Evolutionary conservation across 2,329 filamentous ascomycete genomes (phyloP).

Genomic region (Ceratocystis huliohia): DNA sequence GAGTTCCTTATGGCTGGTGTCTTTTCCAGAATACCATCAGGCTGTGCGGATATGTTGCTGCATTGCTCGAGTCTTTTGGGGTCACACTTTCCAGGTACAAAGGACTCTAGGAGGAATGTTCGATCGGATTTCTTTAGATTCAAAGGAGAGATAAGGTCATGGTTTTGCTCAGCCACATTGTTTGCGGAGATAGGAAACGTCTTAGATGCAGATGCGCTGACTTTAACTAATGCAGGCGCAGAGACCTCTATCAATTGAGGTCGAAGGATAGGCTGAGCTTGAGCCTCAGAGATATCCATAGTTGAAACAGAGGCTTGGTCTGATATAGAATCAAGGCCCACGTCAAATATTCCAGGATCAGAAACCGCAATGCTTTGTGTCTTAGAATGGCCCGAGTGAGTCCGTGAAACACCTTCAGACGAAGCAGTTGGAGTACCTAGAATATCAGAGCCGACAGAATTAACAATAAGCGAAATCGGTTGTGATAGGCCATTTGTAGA

Average conservation of each 20-base stretch:
- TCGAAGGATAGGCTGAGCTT: slow-evolving; percentile 23
- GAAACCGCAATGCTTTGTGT: neutral
- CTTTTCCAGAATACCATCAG: neutral
- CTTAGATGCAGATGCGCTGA: neutral
- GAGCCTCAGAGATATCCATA: slow-evolving; percentile 23
- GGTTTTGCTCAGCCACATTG: neutral
- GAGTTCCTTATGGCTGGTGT: neutral
- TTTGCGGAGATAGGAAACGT: neutral
- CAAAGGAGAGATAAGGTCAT: neutral
- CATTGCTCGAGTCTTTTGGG: neutral
- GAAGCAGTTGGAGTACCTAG: neutral
- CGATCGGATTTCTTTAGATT: neutral
- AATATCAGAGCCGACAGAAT: neutral
- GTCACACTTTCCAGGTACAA: neutral
- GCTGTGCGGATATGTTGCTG: neutral
- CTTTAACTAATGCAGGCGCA: neutral
- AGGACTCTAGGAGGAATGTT: neutral
- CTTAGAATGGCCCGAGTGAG: neutral
- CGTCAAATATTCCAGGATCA: neutral
- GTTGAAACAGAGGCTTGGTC: slow-evolving; percentile 24
- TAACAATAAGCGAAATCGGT: neutral
- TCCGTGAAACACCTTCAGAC: neutral
- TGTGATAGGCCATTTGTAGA: neutral
- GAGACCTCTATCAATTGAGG: slow-evolving; percentile 22
- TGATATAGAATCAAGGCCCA: slow-evolving; percentile 3